These are phyloP conservation scores for Acanthamoeba lenticulata DNA, from an alignment of 208 protist species.

Conservation along the genomic window DNA sequence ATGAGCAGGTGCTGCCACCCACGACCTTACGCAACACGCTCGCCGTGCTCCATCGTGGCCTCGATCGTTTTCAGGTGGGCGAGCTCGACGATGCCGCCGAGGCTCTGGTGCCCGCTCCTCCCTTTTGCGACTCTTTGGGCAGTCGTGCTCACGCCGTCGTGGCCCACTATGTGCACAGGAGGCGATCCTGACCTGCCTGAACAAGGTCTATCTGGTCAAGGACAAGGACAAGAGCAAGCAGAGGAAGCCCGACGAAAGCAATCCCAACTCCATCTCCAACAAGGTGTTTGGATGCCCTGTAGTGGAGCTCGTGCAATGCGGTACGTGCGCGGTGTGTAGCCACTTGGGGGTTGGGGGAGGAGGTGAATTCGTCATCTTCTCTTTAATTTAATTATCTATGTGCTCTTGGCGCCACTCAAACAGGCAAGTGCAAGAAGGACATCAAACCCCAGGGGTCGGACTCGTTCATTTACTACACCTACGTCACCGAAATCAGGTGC, in stretches of 20 bases:
- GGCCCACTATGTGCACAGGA: background rate
- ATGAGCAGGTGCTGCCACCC: background rate
- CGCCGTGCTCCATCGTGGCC: background rate
- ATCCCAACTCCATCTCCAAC: conserved; percentile 40
- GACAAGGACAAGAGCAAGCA: background rate
- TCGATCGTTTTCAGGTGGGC: background rate
- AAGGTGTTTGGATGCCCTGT: conserved; percentile 21
- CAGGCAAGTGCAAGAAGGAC: conserved; percentile 3
- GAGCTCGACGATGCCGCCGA: conserved; percentile 33
- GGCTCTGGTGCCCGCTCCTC: background rate
- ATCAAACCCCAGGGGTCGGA: conserved; percentile 3
- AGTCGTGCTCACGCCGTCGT: background rate
- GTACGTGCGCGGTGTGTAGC: background rate
- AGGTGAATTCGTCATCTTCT: background rate
- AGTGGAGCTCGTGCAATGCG: background rate
- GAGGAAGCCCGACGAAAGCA: conserved; percentile 13
- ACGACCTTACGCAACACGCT: background rate
- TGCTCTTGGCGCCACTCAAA: too few relatives aligned
- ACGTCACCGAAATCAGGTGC: conserved; percentile 30
- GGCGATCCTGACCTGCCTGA: conserved; percentile 3
- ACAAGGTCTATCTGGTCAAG: conserved; percentile 38
- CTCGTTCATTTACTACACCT: conserved; percentile 57
- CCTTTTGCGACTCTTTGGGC: background rate
- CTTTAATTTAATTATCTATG: background rate
- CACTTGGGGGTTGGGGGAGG: too few relatives aligned